phyloP scores from a whole-genome alignment of 805 yeast species.

The Yarrowia bubula region DNA sequence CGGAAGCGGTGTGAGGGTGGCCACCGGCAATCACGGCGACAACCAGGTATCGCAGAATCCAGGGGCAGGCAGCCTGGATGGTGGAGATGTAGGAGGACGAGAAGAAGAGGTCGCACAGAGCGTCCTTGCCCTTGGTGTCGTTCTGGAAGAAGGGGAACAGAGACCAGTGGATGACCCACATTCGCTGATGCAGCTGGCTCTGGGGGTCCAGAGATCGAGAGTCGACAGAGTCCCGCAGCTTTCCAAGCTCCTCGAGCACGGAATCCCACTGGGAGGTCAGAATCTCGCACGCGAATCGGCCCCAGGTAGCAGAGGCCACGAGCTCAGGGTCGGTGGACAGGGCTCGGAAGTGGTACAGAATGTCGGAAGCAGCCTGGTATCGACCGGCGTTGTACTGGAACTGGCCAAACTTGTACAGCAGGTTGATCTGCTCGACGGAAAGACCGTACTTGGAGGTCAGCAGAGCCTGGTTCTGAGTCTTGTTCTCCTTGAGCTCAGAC shows the following conservation, averaged over 20 bases:
- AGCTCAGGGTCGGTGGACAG: slow-evolving; percentile 52
- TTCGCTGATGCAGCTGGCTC: slow-evolving; percentile 59
- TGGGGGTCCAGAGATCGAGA: slow-evolving; percentile 54
- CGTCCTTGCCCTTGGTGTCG: slow-evolving; percentile 51
- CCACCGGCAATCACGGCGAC: slow-evolving; percentile 50
- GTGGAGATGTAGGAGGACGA: slow-evolving; percentile 60
- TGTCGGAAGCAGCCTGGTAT: slow-evolving; percentile 57
- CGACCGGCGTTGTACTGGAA: slow-evolving; percentile 64
- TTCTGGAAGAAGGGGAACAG: slow-evolving; percentile 58
- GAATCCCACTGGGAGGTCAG: slow-evolving; percentile 52
- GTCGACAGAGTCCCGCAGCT: slow-evolving; percentile 59
- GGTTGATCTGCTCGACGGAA: slow-evolving; percentile 46
- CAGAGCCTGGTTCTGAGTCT: slow-evolving; percentile 51
- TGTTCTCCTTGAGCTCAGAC: slow-evolving; percentile 53
- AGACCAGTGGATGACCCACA: slow-evolving; percentile 70
- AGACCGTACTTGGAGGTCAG: slow-evolving; percentile 48
- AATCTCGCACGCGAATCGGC: slow-evolving; percentile 62
- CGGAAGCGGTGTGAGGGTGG: slow-evolving; percentile 39
- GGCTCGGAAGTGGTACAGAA: slow-evolving; percentile 55
- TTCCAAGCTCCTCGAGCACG: slow-evolving; percentile 53
- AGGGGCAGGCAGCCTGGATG: slow-evolving; percentile 69
- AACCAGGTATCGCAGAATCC: slow-evolving; percentile 64
- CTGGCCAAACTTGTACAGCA: slow-evolving; percentile 58
- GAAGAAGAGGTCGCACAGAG: slow-evolving; percentile 56
- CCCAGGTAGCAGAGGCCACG: slow-evolving; percentile 63